phyloP scores from a whole-genome alignment of 75 land plant genomes.

The Isoetes taiwanensis region DNA sequence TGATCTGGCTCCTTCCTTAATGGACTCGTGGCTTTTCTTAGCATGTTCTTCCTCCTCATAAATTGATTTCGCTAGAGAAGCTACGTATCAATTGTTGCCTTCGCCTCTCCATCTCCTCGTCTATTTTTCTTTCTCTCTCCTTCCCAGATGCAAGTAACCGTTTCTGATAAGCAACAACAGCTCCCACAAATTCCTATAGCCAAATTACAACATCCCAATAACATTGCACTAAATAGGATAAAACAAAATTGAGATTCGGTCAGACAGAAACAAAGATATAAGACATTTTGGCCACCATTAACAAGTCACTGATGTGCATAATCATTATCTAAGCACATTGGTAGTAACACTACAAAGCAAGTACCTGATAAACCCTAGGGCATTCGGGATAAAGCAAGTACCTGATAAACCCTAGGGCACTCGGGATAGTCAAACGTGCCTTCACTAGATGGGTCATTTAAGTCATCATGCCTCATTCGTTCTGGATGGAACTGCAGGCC shows the following conservation, averaged over 20 bases:
- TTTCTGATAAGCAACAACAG: slow-evolving; percentile 78
- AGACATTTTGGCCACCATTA: too few relatives aligned
- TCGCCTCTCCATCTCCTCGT: slow-evolving; percentile 71
- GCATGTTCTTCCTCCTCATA: slow-evolving; percentile 27
- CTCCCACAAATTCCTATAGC: slow-evolving; percentile 84
- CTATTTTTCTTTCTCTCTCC: background rate
- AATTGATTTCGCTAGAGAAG: slow-evolving; percentile 66
- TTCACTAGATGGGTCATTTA: background rate
- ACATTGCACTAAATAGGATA: too few relatives aligned
- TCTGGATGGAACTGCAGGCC: slow-evolving; percentile 97
- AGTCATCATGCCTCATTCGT: slow-evolving; percentile 50
- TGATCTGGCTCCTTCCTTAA: slow-evolving; percentile 3
- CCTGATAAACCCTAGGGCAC: slow-evolving; percentile 79
- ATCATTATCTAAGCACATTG: too few relatives aligned
- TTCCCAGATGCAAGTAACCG: slow-evolving; percentile 30
- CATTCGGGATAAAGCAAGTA: too few relatives aligned
- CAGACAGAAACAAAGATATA: too few relatives aligned
- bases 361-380: too few relatives aligned
- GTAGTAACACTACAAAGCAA: too few relatives aligned
- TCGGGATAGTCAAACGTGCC: slow-evolving; percentile 73
- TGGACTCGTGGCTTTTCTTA: slow-evolving; percentile 11
- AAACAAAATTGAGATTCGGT: too few relatives aligned
- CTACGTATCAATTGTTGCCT: slow-evolving; percentile 50
- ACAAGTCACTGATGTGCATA: too few relatives aligned
- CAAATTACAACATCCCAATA: too few relatives aligned